Base-by-base conservation (phyloP, 192 early-diverging fungal species). In the Backusella westeae region DNA sequence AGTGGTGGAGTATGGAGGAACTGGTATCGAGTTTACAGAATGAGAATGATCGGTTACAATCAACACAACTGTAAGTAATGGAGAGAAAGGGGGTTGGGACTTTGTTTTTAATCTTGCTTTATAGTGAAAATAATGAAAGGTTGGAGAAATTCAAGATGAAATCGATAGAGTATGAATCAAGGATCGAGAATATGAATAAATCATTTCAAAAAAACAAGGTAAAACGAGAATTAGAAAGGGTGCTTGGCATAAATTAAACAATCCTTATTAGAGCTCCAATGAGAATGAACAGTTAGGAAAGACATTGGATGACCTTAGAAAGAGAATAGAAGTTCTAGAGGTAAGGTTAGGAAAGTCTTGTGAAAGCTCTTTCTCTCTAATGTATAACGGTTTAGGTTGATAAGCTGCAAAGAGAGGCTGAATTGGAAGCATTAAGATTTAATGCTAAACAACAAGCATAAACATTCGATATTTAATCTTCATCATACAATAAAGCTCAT, bases 1-100 rank as follows among this genome's bases (percentile, higher is more conserved):
- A 81, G 8, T 81, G 76, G 76, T 75, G 70, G 76, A 71, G 73
- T 23, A 77, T 75, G 59, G 80, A 81, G 36, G 77, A 74, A 34
- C 17, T 79, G 1, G 68, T 79, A 2, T 26, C 78, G 15, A 79
- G 78, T 73, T 35, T 79, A 10, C 78, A 79, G 42, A 17, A 67
- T 1, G 78, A 79, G n/a, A 79, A 79, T 39, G 32, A 32, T 15
- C 15, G 46, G 15, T 66, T 74, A 19, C 52, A 73, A 23, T 67
- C 52, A 69, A 34, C 69, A 7, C 34, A 68, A 53, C 26, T 35
- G 76, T 72, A 77, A 72, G 38, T 38, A 38, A 38, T 32, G 2
- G 32, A 32, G 32, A 38, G 35, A 6, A 6, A 8, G 0, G 8
- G 0, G 0, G 36, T 38, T 8, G 8, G 26, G 0, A 9, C 32